Evolutionary conservation across 176 grass and related monocot genomes (phyloP).

Genomic region (Triticum urartu): DNA sequence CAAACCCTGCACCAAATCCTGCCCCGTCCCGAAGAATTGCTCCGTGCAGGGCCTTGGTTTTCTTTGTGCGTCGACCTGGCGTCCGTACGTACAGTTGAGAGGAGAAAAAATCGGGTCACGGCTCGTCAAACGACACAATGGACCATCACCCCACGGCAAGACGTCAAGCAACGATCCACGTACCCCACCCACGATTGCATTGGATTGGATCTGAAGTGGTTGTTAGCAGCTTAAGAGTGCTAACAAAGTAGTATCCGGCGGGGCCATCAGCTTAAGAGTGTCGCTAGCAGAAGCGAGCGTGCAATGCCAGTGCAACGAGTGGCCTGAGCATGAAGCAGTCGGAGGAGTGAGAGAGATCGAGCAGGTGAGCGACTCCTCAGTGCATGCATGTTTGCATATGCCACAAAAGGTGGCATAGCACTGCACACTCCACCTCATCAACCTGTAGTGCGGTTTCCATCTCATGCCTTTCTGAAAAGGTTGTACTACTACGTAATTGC

Average conservation of each 20-base stretch:
- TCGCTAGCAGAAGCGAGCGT: not conserved
- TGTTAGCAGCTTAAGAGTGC: not conserved
- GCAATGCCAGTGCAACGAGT: not conserved
- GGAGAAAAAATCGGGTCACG: too few species aligned
- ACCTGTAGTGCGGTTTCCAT: too few species aligned
- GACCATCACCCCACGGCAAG: not conserved
- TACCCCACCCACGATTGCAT: not conserved
- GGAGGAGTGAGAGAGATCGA: not conserved
- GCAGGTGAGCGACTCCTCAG: slow-evolving; percentile 16
- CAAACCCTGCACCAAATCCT: too few species aligned
- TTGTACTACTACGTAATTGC: too few species aligned
- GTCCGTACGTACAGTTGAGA: too few species aligned
- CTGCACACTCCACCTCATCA: not conserved
- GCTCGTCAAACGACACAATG: not conserved
- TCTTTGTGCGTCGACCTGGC: too few species aligned
- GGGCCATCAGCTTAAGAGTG: not conserved
- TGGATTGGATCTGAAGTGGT: not conserved
- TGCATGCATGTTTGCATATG: not conserved
- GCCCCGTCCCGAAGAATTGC: too few species aligned
- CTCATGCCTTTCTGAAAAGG: too few species aligned
- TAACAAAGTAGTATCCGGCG: not conserved
- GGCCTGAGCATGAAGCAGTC: not conserved
- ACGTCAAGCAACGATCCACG: not conserved
- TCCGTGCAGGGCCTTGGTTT: too few species aligned
- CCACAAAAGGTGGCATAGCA: not conserved